Evolutionary conservation across 2,329 filamentous ascomycete genomes (phyloP).

Genomic region (Aureobasidium leucospermi): DNA sequence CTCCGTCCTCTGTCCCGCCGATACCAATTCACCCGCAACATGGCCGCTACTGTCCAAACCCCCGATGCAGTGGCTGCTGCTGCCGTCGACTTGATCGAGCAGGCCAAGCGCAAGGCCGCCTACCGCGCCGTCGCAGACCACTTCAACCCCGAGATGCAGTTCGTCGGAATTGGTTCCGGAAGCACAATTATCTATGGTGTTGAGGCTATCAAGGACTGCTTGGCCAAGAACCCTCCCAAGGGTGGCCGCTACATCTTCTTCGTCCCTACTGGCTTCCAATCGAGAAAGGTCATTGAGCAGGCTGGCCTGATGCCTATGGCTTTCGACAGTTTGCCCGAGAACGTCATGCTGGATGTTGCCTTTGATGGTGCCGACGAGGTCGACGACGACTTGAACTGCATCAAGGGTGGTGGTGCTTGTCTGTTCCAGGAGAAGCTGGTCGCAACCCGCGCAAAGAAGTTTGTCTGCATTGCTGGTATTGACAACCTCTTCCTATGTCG

Average conservation of each 20-base stretch:
- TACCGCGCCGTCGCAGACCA: conserved; percentile 67
- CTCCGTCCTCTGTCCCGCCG: background rate
- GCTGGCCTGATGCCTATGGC: conserved; percentile 71
- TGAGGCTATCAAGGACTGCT: conserved; percentile 62
- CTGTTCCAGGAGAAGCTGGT: conserved; percentile 97
- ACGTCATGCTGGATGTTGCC: conserved; percentile 68
- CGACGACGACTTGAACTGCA: conserved; percentile 87
- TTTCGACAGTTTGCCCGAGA: conserved; percentile 65
- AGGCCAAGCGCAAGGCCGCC: conserved; percentile 68
- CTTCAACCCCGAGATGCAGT: conserved; percentile 53
- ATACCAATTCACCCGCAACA: conserved; percentile 1
- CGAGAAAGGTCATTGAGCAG: conserved; percentile 72
- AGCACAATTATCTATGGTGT: conserved; percentile 81
- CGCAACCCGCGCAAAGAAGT: conserved; percentile 73
- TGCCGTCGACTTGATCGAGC: conserved; percentile 45
- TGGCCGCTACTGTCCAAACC: background rate
- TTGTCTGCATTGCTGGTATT: conserved; percentile 75
- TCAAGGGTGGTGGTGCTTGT: conserved; percentile 97
- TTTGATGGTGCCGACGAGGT: conserved; percentile 98
- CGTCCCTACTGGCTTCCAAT: conserved; percentile 79
- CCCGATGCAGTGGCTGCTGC: background rate
- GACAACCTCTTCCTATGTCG: conserved; percentile 22
- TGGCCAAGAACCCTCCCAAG: conserved; percentile 32
- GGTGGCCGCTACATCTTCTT: conserved; percentile 65
- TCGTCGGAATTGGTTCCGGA: conserved; percentile 73